Evolutionary conservation across 768 basidiomycete genomes (phyloP), one percentile per base, ranked within the genome.

Genomic region (Auricularia sp.): DNA sequence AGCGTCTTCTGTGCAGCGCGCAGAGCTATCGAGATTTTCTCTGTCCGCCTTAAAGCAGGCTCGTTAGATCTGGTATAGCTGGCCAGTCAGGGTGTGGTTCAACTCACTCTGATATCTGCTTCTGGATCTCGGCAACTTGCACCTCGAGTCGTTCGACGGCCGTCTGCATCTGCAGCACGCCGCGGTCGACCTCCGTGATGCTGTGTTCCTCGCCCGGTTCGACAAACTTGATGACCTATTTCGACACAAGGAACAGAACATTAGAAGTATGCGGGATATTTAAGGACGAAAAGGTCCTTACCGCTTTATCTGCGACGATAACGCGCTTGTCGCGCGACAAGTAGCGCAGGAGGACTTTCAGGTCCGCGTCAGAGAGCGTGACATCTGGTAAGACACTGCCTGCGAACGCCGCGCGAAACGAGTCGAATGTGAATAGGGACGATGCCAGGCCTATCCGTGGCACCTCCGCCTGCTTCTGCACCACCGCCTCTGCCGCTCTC

Each of bases 141-240:
- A 75, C 71, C 62, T 87, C 83, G 13, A 98, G 73, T 67, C 83
- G 86, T 62, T 76, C 71, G 34, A 94, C 81, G 0, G 90, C 91
- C 0, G 75, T 78, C 74, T 89, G 87, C 63, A 98, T 81, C 67
- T 93, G 88, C 4, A 98, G 76, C 16, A 95, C 85, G 10, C 95
- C 91, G 51, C 75, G 79, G 70, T 98, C 95, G 3, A 94, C 83
- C n/a, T 85, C 81, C 18, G 87, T 88, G 59, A 98, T 84, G 75
- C 78, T 18, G 73, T 74, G n/a, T 0, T 77, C 67, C 4, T 73
- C 71, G 13, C 74, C 74, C 7, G 75, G 69, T 21, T 80, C 78
- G 1, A 89, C 70, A 68, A 97, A 90, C 74, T 97, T 96, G 72
- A 96, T 84, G n/a, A 89, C 79, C 92, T 94, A 35, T 29, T 51